Conservation (phyloP, 2,329 filamentous ascomycete species). For the Parastagonospora avenae region DNA sequence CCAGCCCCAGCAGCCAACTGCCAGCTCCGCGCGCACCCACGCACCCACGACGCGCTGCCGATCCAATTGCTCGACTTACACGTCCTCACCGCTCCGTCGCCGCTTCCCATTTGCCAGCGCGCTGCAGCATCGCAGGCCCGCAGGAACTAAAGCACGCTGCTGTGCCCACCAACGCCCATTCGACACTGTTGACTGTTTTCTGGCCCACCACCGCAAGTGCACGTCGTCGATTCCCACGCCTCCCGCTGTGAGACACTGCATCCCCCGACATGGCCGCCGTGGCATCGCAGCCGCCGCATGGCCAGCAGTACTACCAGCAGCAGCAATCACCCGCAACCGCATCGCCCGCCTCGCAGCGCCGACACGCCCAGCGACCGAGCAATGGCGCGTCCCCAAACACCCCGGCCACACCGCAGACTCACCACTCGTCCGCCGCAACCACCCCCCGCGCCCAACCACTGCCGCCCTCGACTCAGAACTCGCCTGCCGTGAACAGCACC, state of each 20-base stretch:
- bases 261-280: constrained; percentile 43
- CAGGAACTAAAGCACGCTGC: constrained; percentile 15
- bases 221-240: neutral
- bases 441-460: constrained; percentile 52
- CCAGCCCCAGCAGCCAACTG: neutral
- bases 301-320: constrained; percentile 42
- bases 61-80: constrained; percentile 6
- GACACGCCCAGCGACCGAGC: constrained; percentile 41
- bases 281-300: constrained; percentile 39
- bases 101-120: constrained; percentile 10
- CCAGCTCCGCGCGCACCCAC: constrained; percentile 1
- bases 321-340: constrained; percentile 34
- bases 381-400: constrained; percentile 51
- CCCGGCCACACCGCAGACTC: constrained; percentile 41
- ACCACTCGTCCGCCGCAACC: constrained; percentile 42
- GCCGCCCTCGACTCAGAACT: constrained; percentile 49
- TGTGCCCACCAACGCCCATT: constrained; percentile 22
- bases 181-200: constrained; percentile 17
- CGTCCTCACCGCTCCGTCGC: constrained; percentile 11
- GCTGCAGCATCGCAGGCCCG: constrained; percentile 9
- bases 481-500: constrained; percentile 53
- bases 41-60: constrained; percentile 1
- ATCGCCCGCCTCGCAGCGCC: constrained; percentile 45
- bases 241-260: constrained; percentile 11
- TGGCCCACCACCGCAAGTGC: constrained; percentile 2